These are phyloP conservation scores for Plasmodium ovale DNA, from an alignment of 169 alveolate species.

Conservation along the genomic window DNA sequence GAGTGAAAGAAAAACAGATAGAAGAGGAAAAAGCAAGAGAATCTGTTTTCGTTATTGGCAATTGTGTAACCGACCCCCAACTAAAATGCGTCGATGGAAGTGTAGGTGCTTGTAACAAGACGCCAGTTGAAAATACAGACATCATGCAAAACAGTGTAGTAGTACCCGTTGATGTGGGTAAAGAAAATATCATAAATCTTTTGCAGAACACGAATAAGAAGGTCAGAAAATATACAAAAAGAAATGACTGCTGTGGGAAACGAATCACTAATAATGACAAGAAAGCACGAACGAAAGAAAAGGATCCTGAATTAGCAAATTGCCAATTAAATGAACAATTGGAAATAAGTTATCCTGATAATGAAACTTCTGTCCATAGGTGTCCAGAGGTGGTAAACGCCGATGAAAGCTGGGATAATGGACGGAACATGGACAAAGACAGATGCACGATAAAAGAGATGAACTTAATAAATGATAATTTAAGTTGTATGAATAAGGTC, in stretches of 20 bases:
- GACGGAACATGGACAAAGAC: background rate
- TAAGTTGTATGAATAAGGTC: background rate
- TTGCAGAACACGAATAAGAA: background rate
- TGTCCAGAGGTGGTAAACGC: background rate
- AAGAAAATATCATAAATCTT: background rate
- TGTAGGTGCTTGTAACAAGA: background rate
- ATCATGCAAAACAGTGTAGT: no score
- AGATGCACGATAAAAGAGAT: background rate
- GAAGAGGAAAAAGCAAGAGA: slow-evolving; percentile 10
- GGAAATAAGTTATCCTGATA: background rate
- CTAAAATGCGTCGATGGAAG: slow-evolving; percentile 1
- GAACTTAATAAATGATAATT: background rate
- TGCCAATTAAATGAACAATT: slow-evolving; percentile 7
- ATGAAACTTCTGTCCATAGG: background rate
- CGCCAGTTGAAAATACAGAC: slow-evolving; percentile 4
- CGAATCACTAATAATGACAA: slow-evolving; percentile 6
- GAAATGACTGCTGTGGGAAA: slow-evolving; percentile 14
- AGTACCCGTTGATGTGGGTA: background rate
- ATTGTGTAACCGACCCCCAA: background rate
- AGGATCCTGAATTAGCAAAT: background rate
- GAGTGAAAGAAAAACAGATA: no score
- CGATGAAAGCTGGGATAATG: background rate
- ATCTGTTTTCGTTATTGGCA: slow-evolving; percentile 9
- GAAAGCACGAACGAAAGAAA: slow-evolving; percentile 1
- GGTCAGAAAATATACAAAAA: slow-evolving; percentile 3